phyloP scores from a whole-genome alignment of 2,329 filamentous ascomycete species.

The Aureobasidium sp. region DNA sequence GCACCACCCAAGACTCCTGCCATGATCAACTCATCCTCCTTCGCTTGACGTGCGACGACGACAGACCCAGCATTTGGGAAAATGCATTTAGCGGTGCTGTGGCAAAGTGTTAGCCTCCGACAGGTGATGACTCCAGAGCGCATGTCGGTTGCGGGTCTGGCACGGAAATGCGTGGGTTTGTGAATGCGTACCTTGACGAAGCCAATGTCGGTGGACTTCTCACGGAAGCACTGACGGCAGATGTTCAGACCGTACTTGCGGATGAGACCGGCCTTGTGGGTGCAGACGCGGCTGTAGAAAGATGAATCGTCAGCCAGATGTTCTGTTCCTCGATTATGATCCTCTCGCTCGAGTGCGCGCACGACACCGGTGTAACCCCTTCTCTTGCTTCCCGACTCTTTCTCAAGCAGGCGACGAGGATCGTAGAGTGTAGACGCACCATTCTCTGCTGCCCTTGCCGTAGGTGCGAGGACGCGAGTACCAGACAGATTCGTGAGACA shows the following conservation, averaged over 20 bases:
- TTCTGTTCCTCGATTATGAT: neutral
- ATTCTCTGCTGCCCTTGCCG: constrained; percentile 91
- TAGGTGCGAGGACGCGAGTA: constrained; percentile 96
- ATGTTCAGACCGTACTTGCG: constrained; percentile 97
- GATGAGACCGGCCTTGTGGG: constrained; percentile 97
- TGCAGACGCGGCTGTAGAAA: constrained; percentile 65
- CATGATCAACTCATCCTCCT: constrained; percentile 13
- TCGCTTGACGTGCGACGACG: constrained; percentile 13
- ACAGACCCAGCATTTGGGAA: neutral
- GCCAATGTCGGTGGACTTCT: constrained; percentile 61
- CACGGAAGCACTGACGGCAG: constrained; percentile 65
- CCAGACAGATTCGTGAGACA: constrained; percentile 96
- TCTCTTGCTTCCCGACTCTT: constrained; percentile 4
- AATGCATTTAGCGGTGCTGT: constrained; percentile 30
- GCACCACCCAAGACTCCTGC: constrained; percentile 16
- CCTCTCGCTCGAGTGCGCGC: neutral
- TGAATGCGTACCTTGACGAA: constrained; percentile 55
- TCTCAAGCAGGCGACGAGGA: neutral
- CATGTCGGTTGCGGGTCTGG: constrained; percentile 14
- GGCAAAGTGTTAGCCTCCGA: constrained; percentile 5
- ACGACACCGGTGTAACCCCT: neutral
- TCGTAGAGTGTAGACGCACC: constrained; percentile 56
- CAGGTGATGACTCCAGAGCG: constrained; percentile 14
- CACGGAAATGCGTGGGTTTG: constrained; percentile 1
- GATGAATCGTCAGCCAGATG: constrained; percentile 24